Conservation (phyloP, 495 filamentous ascomycete species). For the Halenospora varia region DNA sequence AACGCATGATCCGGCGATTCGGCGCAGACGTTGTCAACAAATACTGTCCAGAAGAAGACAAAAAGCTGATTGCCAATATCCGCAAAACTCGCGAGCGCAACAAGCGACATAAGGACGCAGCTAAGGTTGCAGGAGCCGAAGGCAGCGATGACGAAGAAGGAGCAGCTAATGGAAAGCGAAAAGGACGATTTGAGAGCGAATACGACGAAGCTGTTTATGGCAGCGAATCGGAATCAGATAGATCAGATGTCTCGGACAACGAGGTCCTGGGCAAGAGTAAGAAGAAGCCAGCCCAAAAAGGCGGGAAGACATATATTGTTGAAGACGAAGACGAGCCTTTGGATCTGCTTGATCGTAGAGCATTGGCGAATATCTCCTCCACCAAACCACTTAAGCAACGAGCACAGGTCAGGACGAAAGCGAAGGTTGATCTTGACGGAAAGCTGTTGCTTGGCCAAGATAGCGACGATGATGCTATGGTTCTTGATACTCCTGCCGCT, state of each 20-base stretch:
- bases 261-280: conserved; percentile 53
- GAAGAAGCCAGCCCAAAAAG: conserved; percentile 46
- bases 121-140: conserved; percentile 39
- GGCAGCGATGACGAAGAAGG: conserved; percentile 40
- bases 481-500: conserved; percentile 49
- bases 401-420: conserved; percentile 54
- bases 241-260: conserved; percentile 56
- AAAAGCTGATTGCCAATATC: conserved; percentile 88
- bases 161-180: conserved; percentile 33
- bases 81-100: conserved; percentile 84
- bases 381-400: conserved; percentile 69
- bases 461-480: conserved; percentile 53
- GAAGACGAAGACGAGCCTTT: conserved; percentile 92
- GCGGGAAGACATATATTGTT: conserved; percentile 74
- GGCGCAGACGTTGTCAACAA: conserved; percentile 73
- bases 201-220: conserved; percentile 95
- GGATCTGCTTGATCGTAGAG: conserved; percentile 82
- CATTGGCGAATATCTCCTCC: conserved; percentile 88
- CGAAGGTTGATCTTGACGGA: conserved; percentile 78
- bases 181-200: conserved; percentile 74
- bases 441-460: conserved; percentile 72
- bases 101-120: conserved; percentile 79
- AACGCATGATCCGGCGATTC: conserved; percentile 87
- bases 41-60: conserved; percentile 76
- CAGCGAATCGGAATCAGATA: conserved; percentile 62